Conservation (phyloP, 768 basidiomycete species). For the Hydnomerulius pinastri region DNA sequence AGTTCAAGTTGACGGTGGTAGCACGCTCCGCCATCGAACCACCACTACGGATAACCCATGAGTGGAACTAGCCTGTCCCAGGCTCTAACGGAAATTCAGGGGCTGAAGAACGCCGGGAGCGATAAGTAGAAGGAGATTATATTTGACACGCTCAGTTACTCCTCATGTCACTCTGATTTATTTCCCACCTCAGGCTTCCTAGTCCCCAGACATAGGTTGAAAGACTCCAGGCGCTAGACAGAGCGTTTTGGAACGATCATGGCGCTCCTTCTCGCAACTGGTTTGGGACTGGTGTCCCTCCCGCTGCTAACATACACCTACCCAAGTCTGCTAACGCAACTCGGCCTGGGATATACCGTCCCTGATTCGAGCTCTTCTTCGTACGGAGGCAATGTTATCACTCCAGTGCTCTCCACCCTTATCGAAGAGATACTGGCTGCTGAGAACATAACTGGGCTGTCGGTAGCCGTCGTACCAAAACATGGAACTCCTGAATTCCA, state of each 20-base stretch:
- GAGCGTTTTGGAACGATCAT: conserved; percentile 5
- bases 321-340: conserved; percentile 8
- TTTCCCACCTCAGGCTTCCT: background rate
- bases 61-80: no score
- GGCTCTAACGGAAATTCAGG: no score
- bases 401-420: conserved; percentile 16
- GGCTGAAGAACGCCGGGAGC: no score
- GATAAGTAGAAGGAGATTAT: no score
- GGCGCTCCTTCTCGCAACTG: conserved; percentile 7
- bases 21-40: no score
- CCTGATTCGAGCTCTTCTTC: background rate
- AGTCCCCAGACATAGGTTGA: background rate
- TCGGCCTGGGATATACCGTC: no score
- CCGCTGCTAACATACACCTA: conserved; percentile 9
- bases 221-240: background rate
- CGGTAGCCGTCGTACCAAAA: conserved; percentile 28
- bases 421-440: conserved; percentile 18
- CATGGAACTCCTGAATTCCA: conserved; percentile 30
- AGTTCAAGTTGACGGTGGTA: no score
- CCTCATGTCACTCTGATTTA: background rate
- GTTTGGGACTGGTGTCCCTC: conserved; percentile 12
- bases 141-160: no score
- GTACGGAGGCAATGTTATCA: conserved; percentile 10
- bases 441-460: conserved; percentile 32
- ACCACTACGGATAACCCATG: no score